phyloP scores from a whole-genome alignment of 495 filamentous ascomycete genomes.

The Neurospora terricola region DNA sequence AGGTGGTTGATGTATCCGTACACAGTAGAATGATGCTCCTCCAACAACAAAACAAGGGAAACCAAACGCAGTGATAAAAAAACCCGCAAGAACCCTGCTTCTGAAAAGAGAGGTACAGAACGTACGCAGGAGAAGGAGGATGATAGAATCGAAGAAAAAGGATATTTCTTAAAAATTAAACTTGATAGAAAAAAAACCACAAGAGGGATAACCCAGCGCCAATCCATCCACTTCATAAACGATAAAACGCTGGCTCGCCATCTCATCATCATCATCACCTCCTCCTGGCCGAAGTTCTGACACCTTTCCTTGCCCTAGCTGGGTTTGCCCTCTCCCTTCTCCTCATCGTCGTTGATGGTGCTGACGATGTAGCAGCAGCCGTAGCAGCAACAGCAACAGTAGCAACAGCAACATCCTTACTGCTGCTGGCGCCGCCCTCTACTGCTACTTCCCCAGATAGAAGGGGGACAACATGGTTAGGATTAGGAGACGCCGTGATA shows the following conservation, averaged over 20 bases:
- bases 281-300: constrained; percentile 13
- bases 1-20: neutral
- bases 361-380: neutral
- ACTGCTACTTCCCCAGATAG: constrained; percentile 8
- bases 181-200: neutral
- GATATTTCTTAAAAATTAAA: neutral
- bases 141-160: neutral
- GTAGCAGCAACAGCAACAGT: neutral
- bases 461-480: constrained; percentile 12
- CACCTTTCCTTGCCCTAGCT: constrained; percentile 19
- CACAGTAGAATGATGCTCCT: neutral
- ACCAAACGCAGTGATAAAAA: neutral
- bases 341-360: constrained; percentile 8
- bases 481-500: constrained; percentile 25
- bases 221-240: neutral
- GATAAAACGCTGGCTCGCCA: neutral
- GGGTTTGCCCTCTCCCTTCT: constrained; percentile 18
- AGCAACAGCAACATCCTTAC: neutral
- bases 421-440: neutral
- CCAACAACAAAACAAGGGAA: neutral
- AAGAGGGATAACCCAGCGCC: neutral
- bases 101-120: neutral
- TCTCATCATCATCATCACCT: constrained; percentile 5
- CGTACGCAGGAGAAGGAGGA: neutral
- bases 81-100: too few relatives aligned